A percentile compares a stretch with the other conserved stretches of the same genome.
phyloP scores from a whole-genome alignment of 2,329 filamentous ascomycete genomes.

The Calonectria ilicicola region DNA sequence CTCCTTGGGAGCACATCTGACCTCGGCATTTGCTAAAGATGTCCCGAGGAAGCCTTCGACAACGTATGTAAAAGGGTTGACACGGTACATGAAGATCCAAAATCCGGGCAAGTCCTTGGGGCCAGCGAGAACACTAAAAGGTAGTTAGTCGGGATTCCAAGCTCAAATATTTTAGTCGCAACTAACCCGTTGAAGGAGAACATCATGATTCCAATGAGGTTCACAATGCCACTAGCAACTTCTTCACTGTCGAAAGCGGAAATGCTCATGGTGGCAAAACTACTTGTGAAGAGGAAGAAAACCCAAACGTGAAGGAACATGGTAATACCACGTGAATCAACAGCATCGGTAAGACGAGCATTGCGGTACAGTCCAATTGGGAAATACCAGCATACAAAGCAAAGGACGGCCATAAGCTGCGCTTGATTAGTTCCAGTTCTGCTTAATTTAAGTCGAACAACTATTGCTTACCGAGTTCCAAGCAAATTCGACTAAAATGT shows the following conservation, averaged over 20 bases:
- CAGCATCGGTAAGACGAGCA: constrained; percentile 62
- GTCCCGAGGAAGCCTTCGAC: constrained; percentile 74
- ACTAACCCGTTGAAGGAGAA: constrained; percentile 76
- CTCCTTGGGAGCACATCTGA: constrained; percentile 75
- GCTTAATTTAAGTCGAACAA: accelerated
- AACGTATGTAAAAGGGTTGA: constrained; percentile 81
- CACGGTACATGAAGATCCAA: constrained; percentile 83
- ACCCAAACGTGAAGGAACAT: constrained; percentile 73
- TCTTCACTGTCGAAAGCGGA: constrained; percentile 73
- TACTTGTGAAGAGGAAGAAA: constrained; percentile 75
- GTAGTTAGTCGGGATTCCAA: not conserved
- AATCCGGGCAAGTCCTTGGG: constrained; percentile 74
- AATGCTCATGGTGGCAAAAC: constrained; percentile 75
- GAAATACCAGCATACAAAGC: constrained; percentile 77
- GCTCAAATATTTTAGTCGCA: not conserved
- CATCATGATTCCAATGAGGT: constrained; percentile 72
- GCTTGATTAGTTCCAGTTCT: constrained; percentile 1
- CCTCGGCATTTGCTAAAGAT: constrained; percentile 70
- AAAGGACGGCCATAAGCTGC: constrained; percentile 58
- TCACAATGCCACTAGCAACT: constrained; percentile 73
- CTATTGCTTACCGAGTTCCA: constrained; percentile 70
- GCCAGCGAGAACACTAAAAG: constrained; percentile 68
- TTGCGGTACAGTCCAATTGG: constrained; percentile 74
- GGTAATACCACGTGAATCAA: constrained; percentile 63
- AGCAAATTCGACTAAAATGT: constrained; percentile 72